Evolutionary conservation across 164 flowering plant species (phyloP).

Genomic region (Dillenia turbinata): DNA sequence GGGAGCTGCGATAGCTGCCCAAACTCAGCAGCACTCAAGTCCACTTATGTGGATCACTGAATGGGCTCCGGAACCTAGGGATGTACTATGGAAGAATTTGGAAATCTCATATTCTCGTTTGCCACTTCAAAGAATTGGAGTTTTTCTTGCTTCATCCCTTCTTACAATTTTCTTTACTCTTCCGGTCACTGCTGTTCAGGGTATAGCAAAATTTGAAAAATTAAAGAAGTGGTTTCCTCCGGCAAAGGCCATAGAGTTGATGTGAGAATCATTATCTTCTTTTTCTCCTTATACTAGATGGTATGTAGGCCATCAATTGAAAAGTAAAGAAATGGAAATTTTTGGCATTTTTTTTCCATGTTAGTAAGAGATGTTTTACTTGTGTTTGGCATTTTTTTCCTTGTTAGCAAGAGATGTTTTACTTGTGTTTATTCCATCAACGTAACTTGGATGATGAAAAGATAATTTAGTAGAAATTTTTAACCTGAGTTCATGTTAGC

Average conservation of each 20-base stretch:
- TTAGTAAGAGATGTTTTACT: not conserved
- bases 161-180: constrained; percentile 82
- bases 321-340: too few relatives aligned
- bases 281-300: not conserved
- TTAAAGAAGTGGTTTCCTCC: constrained; percentile 89
- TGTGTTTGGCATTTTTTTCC: not conserved
- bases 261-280: constrained; percentile 37
- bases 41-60: constrained; percentile 79
- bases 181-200: constrained; percentile 92
- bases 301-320: too few relatives aligned
- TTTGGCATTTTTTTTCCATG: too few relatives aligned
- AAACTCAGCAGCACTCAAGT: constrained; percentile 75
- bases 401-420: not conserved
- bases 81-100: constrained; percentile 76
- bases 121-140: constrained; percentile 49
- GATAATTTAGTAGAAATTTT: too few relatives aligned
- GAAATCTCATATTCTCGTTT: constrained; percentile 38
- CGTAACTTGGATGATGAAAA: too few relatives aligned
- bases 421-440: not conserved
- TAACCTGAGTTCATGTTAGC: too few relatives aligned
- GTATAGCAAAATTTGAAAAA: constrained; percentile 76
- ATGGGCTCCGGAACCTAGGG: constrained; percentile 90
- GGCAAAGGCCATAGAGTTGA: constrained; percentile 70
- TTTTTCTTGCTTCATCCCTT: constrained; percentile 45
- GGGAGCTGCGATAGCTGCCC: constrained; percentile 72